These are phyloP conservation scores for Pachysandra terminalis DNA, from an alignment of 164 flowering plant genomes.

Conservation along the genomic window DNA sequence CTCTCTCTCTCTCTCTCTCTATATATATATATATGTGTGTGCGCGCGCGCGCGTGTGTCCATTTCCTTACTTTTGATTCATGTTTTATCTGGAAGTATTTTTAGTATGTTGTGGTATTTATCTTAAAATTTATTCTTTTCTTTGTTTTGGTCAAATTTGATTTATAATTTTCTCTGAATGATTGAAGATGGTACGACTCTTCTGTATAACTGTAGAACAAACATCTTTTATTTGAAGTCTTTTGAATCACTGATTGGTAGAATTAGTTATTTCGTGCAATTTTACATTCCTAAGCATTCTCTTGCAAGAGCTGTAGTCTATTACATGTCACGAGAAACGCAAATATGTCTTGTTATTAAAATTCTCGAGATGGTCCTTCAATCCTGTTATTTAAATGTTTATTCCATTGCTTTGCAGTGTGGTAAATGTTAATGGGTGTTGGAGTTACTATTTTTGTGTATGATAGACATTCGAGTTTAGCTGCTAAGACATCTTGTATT, in stretches of 20 bases:
- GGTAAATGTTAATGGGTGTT: not conserved
- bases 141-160: not conserved
- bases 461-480: constrained; percentile 1
- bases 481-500: constrained; percentile 24
- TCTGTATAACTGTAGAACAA: no score
- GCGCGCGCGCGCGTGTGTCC: no score
- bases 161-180: not conserved
- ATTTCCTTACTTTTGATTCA: not conserved
- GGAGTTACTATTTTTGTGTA: not conserved
- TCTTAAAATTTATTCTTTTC: not conserved
- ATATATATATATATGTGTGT: no score
- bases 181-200: not conserved
- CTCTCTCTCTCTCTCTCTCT: not conserved
- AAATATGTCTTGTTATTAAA: not conserved
- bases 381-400: not conserved
- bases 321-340: not conserved
- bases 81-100: no score
- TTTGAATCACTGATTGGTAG: no score
- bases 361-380: not conserved
- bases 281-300: no score
- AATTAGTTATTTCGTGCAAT: no score
- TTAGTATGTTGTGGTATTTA: no score
- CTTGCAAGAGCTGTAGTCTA: no score
- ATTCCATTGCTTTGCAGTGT: not conserved
- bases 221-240: no score